Evolutionary conservation across 352 stramenopile species (phyloP), one percentile per base, ranked within the genome.

Genomic region (Ophiocytium majus): DNA sequence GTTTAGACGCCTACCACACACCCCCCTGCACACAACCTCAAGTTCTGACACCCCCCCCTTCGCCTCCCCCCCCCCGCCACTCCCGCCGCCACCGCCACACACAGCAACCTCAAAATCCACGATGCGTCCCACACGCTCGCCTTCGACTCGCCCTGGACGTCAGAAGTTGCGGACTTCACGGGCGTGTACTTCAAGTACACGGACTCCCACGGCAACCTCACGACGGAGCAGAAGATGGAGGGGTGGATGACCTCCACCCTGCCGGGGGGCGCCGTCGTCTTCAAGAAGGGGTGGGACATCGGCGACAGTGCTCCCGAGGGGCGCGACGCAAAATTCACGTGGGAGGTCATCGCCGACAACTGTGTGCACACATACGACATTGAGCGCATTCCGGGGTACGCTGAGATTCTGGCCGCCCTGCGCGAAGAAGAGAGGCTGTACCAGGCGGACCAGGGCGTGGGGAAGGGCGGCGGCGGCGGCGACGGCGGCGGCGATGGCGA

Each of bases 151-250:
- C 82, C 75, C 23, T 86, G 82, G 82, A 86, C 82, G 0, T 86
- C 82, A 10, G 82, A 86, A 43, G 82, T 86, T 0, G 76, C 74
- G 64, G 74, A 74, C 0, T 86, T 83, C 75, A 86, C 82, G 0
- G 82, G 83, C 37, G 82, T 86, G 0, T 86, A 86, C 82, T 86
- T 78, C 50, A 74, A 86, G 50, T 86, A 86, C 50, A 86, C 83
- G 31, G 33, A 74, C 0, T 83, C 82, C 32, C 82, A 86, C 75
- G 76, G 82, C 19, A 50, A 86, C 23, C 75, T 86, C 0, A 86
- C 82, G 0, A 86, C 82, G 0, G 82, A 75, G 57, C 63, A 86
- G 50, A 86, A 82, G 76, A 33, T 86, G 31, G 82, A 86, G 76
- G 82, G 82, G 5, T 86, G 82, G 82, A 86, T 83, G 82, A 36